phyloP scores from a whole-genome alignment of 495 filamentous ascomycete species.

The Hypoxylon cercidicola region DNA sequence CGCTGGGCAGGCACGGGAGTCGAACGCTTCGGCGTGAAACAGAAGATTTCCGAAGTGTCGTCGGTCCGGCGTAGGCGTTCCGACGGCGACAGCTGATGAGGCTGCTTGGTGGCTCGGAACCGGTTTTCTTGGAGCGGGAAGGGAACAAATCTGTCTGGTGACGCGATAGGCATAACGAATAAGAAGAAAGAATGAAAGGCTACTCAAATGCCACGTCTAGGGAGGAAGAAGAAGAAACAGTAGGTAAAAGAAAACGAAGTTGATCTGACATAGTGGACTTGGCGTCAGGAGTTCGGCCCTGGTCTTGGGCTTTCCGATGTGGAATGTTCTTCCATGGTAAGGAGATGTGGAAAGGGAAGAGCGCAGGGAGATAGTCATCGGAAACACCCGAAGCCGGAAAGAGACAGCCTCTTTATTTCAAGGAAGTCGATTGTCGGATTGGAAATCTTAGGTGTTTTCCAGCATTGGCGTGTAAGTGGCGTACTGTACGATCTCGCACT shows the following conservation, averaged over 20 bases:
- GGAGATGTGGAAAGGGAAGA: not conserved
- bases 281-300: not conserved
- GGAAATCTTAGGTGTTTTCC: no score
- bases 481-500: no score
- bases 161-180: slow-evolving; percentile 46
- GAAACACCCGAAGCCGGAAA: no score
- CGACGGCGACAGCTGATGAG: slow-evolving; percentile 65
- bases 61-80: slow-evolving; percentile 71
- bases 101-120: slow-evolving; percentile 72
- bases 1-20: slow-evolving; percentile 46
- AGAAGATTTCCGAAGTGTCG: slow-evolving; percentile 74
- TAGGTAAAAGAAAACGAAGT: slow-evolving; percentile 17
- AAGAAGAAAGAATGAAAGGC: slow-evolving; percentile 44
- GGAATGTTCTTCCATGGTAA: slow-evolving; percentile 2
- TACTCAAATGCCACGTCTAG: slow-evolving; percentile 42
- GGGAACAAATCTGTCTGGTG: slow-evolving; percentile 78
- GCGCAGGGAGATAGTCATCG: no score
- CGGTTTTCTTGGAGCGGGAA: slow-evolving; percentile 56
- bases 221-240: slow-evolving; percentile 22
- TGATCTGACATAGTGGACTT: slow-evolving; percentile 8
- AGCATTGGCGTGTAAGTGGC: no score
- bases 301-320: not conserved
- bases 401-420: no score
- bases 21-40: slow-evolving; percentile 54
- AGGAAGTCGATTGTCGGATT: no score